Evolutionary conservation across 2,329 filamentous ascomycete genomes (phyloP).

Genomic region (Apiospora kogelbergensis): DNA sequence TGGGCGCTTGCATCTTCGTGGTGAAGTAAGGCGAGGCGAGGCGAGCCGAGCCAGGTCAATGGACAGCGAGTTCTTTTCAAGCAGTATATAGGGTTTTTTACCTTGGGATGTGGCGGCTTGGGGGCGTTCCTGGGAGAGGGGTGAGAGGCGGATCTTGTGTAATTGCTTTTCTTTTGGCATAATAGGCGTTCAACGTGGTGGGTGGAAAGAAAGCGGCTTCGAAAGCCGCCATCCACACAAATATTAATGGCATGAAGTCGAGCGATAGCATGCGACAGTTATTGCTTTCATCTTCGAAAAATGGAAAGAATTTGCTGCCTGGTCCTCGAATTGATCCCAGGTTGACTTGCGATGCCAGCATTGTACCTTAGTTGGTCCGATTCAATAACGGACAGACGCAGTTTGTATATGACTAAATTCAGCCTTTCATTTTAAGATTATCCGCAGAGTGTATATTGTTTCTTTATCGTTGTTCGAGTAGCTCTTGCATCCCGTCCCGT

Average conservation of each 20-base stretch:
- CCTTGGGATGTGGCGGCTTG: background rate
- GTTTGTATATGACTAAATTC: too few relatives aligned
- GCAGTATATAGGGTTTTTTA: background rate
- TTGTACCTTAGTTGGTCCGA: too few relatives aligned
- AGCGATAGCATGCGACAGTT: background rate
- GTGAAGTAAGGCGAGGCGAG: constrained; percentile 36
- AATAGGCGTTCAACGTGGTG: background rate
- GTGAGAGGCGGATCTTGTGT: background rate
- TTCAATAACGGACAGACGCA: too few relatives aligned
- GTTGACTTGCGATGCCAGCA: background rate
- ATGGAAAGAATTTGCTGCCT: background rate
- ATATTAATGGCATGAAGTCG: background rate
- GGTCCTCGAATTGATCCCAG: background rate
- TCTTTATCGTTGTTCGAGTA: too few relatives aligned
- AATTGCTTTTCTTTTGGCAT: background rate
- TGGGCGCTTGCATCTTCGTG: constrained; percentile 52
- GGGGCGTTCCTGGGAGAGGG: background rate
- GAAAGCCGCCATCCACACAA: background rate
- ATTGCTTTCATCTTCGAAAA: background rate
- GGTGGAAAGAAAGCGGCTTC: background rate
- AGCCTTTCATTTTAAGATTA: too few relatives aligned
- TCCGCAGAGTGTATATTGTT: too few relatives aligned
- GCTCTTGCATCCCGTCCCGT: too few relatives aligned
- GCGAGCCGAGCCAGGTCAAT: too few relatives aligned
- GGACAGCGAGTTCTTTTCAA: constrained; percentile 8